Base-by-base conservation (phyloP, 305 asterid species). In the Solanum hybrid region DNA sequence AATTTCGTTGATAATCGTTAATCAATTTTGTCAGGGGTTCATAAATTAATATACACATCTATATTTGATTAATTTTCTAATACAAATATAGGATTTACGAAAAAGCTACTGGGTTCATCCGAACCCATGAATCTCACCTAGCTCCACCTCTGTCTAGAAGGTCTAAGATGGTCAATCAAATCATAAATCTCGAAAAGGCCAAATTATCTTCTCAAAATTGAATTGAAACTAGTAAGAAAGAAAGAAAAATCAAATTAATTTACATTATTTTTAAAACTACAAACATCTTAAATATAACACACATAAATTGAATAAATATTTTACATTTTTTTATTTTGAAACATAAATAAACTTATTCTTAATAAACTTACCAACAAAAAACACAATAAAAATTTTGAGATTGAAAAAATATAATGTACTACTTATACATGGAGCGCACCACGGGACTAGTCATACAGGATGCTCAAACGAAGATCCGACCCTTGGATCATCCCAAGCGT, bases 401-500 rank as follows among this genome's bases (percentile, higher is more conserved):
- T 24, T 0, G 75, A 69, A 4, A 10, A 24, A 24, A 24, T 69
- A 69, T 69, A 5, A 20, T 20, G 71, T 60, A 60, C 26, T 40
- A 40, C 51, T 29, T 26, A 79, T 82, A 87, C 89, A 24, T 87
- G 85, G 80, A 40, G 80, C 46, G 78, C 90, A 87, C 77, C 79
- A 12, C 9, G 38, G 85, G 60, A 10, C 11, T 36, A 56, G 26
- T 56, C 64, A 11, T 17, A 22, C 37, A 72, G 76, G 34, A 32
- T 51, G 22, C 66, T 89, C 12, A 51, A 51, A 51, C 32, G 88
- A 56, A 32, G 46, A 85, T 60, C 88, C 76, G 87, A 34, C 92
- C 85, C 85, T 91, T 37, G 71, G 35, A 82, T 16, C 35, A 16
- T 26, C 71, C 92, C 90, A 91, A 89, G 86, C 24, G 92, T 88